Evolutionary conservation across 495 filamentous ascomycete species (phyloP).

Genomic region (Talaromyces nanjingensis): DNA sequence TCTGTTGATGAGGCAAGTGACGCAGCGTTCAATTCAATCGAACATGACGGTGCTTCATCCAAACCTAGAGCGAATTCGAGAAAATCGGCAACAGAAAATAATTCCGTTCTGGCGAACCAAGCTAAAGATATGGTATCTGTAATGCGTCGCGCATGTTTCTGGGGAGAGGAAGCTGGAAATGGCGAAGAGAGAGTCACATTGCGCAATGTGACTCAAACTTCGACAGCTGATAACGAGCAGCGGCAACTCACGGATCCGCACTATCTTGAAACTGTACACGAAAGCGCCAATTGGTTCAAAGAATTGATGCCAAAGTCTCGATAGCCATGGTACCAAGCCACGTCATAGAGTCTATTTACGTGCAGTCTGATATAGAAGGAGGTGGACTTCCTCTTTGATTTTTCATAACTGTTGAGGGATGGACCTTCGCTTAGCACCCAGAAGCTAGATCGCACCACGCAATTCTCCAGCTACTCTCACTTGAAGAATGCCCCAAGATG

Average conservation of each 20-base stretch:
- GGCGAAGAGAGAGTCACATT: slow-evolving; percentile 23
- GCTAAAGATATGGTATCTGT: slow-evolving; percentile 33
- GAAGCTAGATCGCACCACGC: no score
- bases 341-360: background rate
- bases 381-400: no score
- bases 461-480: no score
- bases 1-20: background rate
- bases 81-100: background rate
- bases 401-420: no score
- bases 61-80: slow-evolving; percentile 1
- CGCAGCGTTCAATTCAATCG: background rate
- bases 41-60: background rate
- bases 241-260: background rate
- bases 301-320: background rate
- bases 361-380: no score
- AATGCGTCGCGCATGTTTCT: slow-evolving; percentile 37
- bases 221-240: background rate
- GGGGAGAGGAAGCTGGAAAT: slow-evolving; percentile 28
- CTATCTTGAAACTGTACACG: background rate
- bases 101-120: slow-evolving; percentile 24
- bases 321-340: background rate
- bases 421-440: no score
- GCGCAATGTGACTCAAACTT: background rate
- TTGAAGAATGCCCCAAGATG: no score
- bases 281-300: slow-evolving; percentile 3